Evolutionary conservation across 2,329 filamentous ascomycete species (phyloP).

Genomic region (Curvularia eragrostidis): DNA sequence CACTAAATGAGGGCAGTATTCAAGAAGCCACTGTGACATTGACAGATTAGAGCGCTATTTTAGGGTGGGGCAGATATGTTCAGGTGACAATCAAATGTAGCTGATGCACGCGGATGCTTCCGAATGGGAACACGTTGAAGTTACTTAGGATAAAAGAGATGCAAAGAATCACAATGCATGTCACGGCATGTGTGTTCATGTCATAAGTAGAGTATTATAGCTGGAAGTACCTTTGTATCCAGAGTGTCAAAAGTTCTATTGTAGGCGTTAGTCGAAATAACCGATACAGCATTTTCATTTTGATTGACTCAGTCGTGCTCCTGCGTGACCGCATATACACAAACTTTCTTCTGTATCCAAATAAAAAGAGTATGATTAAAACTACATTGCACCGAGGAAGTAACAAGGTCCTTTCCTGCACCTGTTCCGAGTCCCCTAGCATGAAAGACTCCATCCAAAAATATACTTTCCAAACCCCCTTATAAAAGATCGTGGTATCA

Average conservation of each 20-base stretch:
- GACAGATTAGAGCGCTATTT: conserved; percentile 62
- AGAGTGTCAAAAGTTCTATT: neutral
- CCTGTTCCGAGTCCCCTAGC: too few relatives aligned
- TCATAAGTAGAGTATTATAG: neutral
- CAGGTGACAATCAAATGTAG: conserved; percentile 54
- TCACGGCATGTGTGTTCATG: too few relatives aligned
- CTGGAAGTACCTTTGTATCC: neutral
- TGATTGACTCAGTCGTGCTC: neutral
- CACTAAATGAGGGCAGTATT: conserved; percentile 78
- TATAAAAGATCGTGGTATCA: conserved; percentile 6
- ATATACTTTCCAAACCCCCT: too few relatives aligned
- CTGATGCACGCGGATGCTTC: conserved; percentile 36
- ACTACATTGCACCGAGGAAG: neutral
- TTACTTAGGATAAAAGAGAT: neutral
- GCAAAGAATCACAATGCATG: neutral
- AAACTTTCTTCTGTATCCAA: neutral
- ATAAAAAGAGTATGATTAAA: neutral
- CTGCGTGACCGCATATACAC: neutral
- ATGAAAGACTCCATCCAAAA: too few relatives aligned
- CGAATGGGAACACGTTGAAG: neutral
- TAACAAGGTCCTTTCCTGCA: neutral
- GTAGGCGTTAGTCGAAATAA: neutral
- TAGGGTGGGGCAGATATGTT: conserved; percentile 52
- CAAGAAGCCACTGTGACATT: conserved; percentile 70
- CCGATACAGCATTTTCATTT: neutral